These are phyloP conservation scores for Thelephora aurantiotincta DNA, from an alignment of 768 basidiomycete species.

Conservation along the genomic window DNA sequence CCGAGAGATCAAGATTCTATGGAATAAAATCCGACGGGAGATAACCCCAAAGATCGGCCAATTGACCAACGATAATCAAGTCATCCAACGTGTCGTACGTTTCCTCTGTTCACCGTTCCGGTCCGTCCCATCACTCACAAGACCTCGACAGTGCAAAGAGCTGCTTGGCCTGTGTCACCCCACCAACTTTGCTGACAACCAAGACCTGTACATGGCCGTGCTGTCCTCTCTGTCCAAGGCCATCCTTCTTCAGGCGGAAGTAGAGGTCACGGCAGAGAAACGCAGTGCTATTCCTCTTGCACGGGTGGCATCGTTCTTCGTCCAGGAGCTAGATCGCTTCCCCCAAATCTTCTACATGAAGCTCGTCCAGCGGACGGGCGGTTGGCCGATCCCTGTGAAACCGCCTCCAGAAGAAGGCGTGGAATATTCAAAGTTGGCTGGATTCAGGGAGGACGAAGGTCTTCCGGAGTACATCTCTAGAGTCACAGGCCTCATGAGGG, in stretches of 20 bases:
- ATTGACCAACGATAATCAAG: conserved; percentile 52
- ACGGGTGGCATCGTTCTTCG: conserved; percentile 55
- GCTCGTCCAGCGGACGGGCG: conserved; percentile 76
- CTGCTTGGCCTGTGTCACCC: conserved; percentile 25
- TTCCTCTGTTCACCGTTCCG: conserved; percentile 5
- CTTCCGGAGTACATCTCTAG: conserved; percentile 49
- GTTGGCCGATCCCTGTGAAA: conserved; percentile 67
- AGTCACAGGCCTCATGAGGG: conserved; percentile 66
- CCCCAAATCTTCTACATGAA: conserved; percentile 70
- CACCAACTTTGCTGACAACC: conserved; percentile 16
- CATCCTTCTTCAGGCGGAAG: conserved; percentile 85
- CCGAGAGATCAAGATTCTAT: conserved; percentile 38
- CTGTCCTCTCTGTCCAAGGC: conserved; percentile 83
- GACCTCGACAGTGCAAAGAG: conserved; percentile 21
- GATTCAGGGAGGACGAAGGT: conserved; percentile 46
- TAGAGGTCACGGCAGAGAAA: conserved; percentile 82
- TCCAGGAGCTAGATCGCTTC: conserved; percentile 40
- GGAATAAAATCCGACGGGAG: conserved; percentile 56
- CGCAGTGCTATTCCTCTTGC: conserved; percentile 77
- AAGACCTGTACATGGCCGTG: conserved; percentile 52
- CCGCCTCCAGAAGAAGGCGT: conserved; percentile 35
- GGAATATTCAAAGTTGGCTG: conserved; percentile 41
- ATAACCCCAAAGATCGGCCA: conserved; percentile 85
- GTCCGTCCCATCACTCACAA: conserved; percentile 10
- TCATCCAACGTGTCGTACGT: conserved; percentile 55